phyloP scores from a whole-genome alignment of 805 yeast genomes.

The Kregervanrija fluxuum region DNA sequence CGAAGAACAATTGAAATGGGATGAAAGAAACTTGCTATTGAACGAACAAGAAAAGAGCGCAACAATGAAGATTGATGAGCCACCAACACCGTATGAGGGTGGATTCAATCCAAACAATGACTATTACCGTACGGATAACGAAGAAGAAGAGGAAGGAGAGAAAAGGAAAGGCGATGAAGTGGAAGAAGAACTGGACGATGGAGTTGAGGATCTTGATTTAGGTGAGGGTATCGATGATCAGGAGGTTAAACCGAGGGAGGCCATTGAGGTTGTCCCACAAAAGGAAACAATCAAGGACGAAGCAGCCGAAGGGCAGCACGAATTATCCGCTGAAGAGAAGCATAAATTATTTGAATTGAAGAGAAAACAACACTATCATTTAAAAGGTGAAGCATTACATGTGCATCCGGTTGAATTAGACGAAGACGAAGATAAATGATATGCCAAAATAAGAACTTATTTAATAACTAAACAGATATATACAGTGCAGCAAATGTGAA shows the following conservation, averaged over 20 bases:
- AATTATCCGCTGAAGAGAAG: conserved; percentile 47
- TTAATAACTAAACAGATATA: too few relatives aligned
- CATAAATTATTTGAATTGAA: conserved; percentile 67
- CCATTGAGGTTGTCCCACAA: conserved; percentile 14
- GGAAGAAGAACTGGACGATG: conserved; percentile 24
- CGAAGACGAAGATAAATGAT: conserved; percentile 16
- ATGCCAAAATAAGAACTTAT: too few relatives aligned
- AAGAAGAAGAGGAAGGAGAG: conserved; percentile 40
- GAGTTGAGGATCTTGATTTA: conserved; percentile 14
- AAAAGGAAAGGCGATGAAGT: conserved; percentile 32
- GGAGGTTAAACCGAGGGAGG: conserved; percentile 6
- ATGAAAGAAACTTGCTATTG: conserved; percentile 65
- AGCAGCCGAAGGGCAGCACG: conserved; percentile 14
- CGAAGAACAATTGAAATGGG: conserved; percentile 66
- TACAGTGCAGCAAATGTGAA: too few relatives aligned
- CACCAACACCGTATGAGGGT: conserved; percentile 92
- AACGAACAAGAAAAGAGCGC: conserved; percentile 68
- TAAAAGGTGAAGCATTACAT: conserved; percentile 43
- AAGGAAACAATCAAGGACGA: conserved; percentile 1
- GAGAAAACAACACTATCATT: conserved; percentile 74
- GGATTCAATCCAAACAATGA: conserved; percentile 80
- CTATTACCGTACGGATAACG: conserved; percentile 66
- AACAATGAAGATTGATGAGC: conserved; percentile 85
- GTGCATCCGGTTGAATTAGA: conserved; percentile 29
- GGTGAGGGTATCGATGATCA: conserved; percentile 30